Conservation (phyloP, 176 grass and related monocot genomes). For the Cenchrus purpureus region DNA sequence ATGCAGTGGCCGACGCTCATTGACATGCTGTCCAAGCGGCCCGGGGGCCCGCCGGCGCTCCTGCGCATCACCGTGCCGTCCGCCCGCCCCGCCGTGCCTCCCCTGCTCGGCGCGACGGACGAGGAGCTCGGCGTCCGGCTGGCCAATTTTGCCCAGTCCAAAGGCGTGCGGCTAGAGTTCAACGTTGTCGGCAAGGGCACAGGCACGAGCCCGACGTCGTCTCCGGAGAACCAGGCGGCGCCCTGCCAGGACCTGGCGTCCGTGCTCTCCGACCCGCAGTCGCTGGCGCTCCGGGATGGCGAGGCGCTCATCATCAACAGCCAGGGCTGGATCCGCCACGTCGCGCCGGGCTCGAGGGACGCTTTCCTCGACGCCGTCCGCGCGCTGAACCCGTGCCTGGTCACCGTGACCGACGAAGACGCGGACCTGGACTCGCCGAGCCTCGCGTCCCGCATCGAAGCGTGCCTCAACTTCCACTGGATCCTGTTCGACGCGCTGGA, state of each 20-base stretch:
- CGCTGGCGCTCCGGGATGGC: slow-evolving; percentile 51
- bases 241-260: slow-evolving; percentile 50
- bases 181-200: slow-evolving; percentile 40
- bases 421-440: slow-evolving; percentile 77
- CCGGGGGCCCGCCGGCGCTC: slow-evolving; percentile 64
- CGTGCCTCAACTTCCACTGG: slow-evolving; percentile 90
- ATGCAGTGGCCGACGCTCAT: slow-evolving; percentile 99
- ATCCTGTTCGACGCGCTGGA: slow-evolving; percentile 92
- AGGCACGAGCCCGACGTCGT: slow-evolving; percentile 9
- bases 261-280: slow-evolving; percentile 30
- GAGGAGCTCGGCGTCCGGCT: slow-evolving; percentile 74
- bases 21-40: slow-evolving; percentile 65
- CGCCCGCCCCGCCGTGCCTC: slow-evolving; percentile 35
- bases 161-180: slow-evolving; percentile 81
- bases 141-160: slow-evolving; percentile 74
- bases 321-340: slow-evolving; percentile 83
- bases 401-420: slow-evolving; percentile 90
- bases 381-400: slow-evolving; percentile 60
- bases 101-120: slow-evolving; percentile 57
- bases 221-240: slow-evolving; percentile 41
- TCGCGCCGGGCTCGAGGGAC: slow-evolving; percentile 43
- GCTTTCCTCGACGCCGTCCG: slow-evolving; percentile 55
- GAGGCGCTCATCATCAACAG: slow-evolving; percentile 87
- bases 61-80: slow-evolving; percentile 65
- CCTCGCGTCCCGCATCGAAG: slow-evolving; percentile 56